Evolutionary conservation across 2,329 filamentous ascomycete genomes (phyloP).

Genomic region (Diaporthe sp.): DNA sequence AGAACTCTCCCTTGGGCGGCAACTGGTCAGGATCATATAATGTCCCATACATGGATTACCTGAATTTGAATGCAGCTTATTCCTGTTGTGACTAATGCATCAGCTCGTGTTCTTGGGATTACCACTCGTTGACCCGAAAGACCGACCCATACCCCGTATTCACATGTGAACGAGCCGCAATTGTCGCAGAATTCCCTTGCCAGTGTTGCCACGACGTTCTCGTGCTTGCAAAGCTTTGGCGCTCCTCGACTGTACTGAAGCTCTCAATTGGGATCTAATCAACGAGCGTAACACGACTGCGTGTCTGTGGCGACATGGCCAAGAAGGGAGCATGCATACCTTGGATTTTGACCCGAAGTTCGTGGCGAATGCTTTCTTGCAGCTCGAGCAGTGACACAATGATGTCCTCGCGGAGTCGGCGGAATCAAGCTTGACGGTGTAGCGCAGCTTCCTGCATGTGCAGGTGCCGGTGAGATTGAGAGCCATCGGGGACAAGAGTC

Average conservation of each 20-base stretch:
- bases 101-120: neutral
- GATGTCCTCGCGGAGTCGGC: slow-evolving; percentile 44
- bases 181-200: slow-evolving; percentile 45
- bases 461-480: slow-evolving; percentile 38
- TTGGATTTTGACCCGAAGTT: slow-evolving; percentile 48
- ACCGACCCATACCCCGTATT: slow-evolving; percentile 43
- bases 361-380: slow-evolving; percentile 46
- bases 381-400: slow-evolving; percentile 47
- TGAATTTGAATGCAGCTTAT: slow-evolving; percentile 55
- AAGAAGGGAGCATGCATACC: slow-evolving; percentile 1
- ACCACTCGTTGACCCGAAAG: neutral
- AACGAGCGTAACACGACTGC: slow-evolving; percentile 32
- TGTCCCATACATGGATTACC: slow-evolving; percentile 58
- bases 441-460: slow-evolving; percentile 41
- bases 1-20: slow-evolving; percentile 66
- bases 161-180: slow-evolving; percentile 47
- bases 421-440: slow-evolving; percentile 42
- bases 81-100: slow-evolving; percentile 39
- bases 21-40: slow-evolving; percentile 59
- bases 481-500: slow-evolving; percentile 23
- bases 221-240: slow-evolving; percentile 43
- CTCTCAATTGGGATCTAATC: slow-evolving; percentile 40
- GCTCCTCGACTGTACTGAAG: slow-evolving; percentile 42
- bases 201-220: slow-evolving; percentile 47
- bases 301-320: neutral